phyloP scores from a whole-genome alignment of 345 rosid species.

The Hevea brasiliensis region DNA sequence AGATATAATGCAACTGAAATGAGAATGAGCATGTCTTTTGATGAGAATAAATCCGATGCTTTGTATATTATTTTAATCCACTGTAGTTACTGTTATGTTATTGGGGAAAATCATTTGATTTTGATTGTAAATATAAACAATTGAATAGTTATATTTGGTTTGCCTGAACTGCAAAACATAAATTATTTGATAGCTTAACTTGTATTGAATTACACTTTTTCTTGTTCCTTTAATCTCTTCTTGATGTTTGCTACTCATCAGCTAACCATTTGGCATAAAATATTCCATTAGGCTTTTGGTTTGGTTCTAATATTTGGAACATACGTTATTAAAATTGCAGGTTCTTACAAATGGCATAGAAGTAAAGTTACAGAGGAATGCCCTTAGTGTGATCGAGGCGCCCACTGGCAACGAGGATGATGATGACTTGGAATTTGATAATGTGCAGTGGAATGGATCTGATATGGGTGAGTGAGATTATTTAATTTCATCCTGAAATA shows the following conservation, averaged over 20 bases:
- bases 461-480: slow-evolving; percentile 60
- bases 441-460: slow-evolving; percentile 63
- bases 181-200: neutral
- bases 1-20: too few relatives aligned
- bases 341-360: slow-evolving; percentile 96
- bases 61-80: neutral
- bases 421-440: slow-evolving; percentile 67
- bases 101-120: neutral
- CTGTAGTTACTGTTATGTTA: neutral
- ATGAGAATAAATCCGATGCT: neutral
- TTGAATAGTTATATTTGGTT: neutral
- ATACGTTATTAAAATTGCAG: slow-evolving; percentile 40
- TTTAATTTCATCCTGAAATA: neutral
- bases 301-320: slow-evolving; percentile 20
- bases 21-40: neutral
- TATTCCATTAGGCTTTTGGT: slow-evolving; percentile 1
- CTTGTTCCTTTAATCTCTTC: neutral
- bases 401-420: slow-evolving; percentile 96
- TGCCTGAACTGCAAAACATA: neutral
- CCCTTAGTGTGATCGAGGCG: slow-evolving; percentile 93
- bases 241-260: slow-evolving; percentile 2
- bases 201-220: neutral
- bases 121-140: neutral
- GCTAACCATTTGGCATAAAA: neutral
- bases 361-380: slow-evolving; percentile 96